phyloP scores from a whole-genome alignment of 169 alveolate genomes.

The Theileria sp. region DNA sequence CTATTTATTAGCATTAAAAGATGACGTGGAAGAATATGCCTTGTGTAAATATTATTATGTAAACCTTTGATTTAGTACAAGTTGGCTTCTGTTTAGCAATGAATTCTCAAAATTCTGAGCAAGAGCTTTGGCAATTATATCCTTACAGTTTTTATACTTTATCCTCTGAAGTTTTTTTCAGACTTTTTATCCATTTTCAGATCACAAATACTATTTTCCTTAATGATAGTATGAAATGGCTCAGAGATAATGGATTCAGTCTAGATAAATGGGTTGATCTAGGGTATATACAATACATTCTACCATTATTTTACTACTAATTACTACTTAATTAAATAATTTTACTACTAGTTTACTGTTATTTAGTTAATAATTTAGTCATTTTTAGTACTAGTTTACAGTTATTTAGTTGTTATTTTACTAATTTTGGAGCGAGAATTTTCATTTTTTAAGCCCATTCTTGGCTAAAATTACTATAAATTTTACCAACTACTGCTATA shows the following conservation, averaged over 20 bases:
- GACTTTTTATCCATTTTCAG: neutral
- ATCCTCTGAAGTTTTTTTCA: conserved; percentile 33
- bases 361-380: too few species aligned
- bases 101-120: conserved; percentile 2
- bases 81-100: conserved; percentile 67
- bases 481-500: too few species aligned
- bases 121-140: conserved; percentile 52
- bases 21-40: conserved; percentile 24
- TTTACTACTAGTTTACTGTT: too few species aligned
- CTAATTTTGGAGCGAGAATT: too few species aligned
- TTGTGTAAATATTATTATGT: conserved; percentile 8
- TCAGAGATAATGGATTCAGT: conserved; percentile 44
- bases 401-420: too few species aligned
- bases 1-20: conserved; percentile 30
- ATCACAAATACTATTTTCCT: conserved; percentile 16
- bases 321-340: too few species aligned
- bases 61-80: conserved; percentile 56
- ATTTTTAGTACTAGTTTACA: too few species aligned
- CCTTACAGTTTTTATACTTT: conserved; percentile 68
- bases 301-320: too few species aligned
- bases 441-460: neutral
- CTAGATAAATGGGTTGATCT: conserved; percentile 59
- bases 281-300: conserved; percentile 3
- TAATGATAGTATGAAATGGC: conserved; percentile 53
- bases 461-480: too few species aligned